Conservation (phyloP, 176 grass and related monocot genomes). For the Coix lacrymajobi region DNA sequence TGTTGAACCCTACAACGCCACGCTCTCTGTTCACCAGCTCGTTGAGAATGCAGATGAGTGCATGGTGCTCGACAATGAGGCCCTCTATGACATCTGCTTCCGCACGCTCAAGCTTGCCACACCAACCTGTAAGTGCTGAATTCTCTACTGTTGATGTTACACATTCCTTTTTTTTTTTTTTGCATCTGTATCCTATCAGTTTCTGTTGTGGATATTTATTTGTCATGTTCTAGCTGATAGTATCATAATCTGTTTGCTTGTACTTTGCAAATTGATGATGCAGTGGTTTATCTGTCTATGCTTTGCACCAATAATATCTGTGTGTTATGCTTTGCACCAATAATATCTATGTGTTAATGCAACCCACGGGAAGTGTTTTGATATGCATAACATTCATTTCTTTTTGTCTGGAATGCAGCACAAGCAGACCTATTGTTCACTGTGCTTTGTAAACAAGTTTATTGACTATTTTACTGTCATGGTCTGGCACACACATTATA, state of each 20-base stretch:
- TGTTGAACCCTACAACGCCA: slow-evolving; percentile 81
- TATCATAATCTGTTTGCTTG: not conserved
- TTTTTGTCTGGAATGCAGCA: not conserved
- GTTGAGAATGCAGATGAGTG: slow-evolving; percentile 88
- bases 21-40: slow-evolving; percentile 80
- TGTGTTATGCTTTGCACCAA: not conserved
- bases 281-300: not conserved
- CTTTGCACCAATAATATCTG: not conserved
- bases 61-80: slow-evolving; percentile 86
- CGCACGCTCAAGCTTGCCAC: slow-evolving; percentile 71
- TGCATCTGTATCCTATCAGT: not conserved
- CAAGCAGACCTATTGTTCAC: not conserved
- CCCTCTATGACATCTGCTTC: slow-evolving; percentile 91
- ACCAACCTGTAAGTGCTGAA: slow-evolving; percentile 55
- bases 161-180: not conserved
- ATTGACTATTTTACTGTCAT: not conserved
- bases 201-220: not conserved
- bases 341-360: too few species aligned
- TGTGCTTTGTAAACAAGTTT: not conserved
- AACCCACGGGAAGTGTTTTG: not conserved
- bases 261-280: not conserved
- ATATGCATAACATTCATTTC: not conserved
- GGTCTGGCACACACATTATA: not conserved
- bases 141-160: not conserved
- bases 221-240: not conserved